Percentiles rank a stretch among this genome's conserved stretches.
Evolutionary conservation across 441 rosid genomes (phyloP).

Genomic region (Erodium chrysanthum): DNA sequence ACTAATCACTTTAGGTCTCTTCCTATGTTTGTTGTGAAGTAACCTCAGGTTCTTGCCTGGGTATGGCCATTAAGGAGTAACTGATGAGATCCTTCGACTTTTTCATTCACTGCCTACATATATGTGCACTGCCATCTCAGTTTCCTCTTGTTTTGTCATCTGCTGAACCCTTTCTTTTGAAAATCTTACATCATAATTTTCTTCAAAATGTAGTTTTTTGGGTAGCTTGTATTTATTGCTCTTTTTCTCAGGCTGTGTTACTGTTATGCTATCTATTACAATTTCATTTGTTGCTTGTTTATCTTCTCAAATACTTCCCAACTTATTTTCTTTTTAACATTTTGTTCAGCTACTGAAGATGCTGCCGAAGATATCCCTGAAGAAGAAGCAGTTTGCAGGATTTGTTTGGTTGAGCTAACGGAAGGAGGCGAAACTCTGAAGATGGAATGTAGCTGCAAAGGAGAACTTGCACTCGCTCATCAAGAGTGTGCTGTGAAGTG

Average conservation of each 20-base stretch:
- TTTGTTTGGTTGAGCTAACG: conserved; percentile 35
- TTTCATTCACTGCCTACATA: no score
- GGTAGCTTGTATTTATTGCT: background rate
- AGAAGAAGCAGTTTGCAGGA: conserved; percentile 40
- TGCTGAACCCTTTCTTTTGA: no score
- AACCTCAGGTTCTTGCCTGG: no score
- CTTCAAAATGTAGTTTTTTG: no score
- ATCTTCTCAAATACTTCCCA: background rate
- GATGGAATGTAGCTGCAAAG: conserved; percentile 46
- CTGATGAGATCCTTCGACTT: no score
- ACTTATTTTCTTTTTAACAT: background rate
- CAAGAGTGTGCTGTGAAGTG: conserved; percentile 40
- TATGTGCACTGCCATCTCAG: no score
- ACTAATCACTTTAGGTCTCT: no score
- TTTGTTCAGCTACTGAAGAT: conserved; percentile 25
- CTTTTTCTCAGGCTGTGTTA: background rate
- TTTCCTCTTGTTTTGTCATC: no score
- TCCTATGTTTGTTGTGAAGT: no score
- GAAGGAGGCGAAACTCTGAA: conserved; percentile 39
- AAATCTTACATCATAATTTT: no score
- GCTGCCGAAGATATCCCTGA: conserved; percentile 8
- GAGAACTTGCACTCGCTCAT: conserved; percentile 41
- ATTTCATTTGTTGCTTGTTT: background rate
- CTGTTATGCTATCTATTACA: background rate
- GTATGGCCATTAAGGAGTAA: no score